These are phyloP conservation scores for Colletotrichum liaoningense DNA, from an alignment of 2,329 filamentous ascomycete species.

Conservation along the genomic window DNA sequence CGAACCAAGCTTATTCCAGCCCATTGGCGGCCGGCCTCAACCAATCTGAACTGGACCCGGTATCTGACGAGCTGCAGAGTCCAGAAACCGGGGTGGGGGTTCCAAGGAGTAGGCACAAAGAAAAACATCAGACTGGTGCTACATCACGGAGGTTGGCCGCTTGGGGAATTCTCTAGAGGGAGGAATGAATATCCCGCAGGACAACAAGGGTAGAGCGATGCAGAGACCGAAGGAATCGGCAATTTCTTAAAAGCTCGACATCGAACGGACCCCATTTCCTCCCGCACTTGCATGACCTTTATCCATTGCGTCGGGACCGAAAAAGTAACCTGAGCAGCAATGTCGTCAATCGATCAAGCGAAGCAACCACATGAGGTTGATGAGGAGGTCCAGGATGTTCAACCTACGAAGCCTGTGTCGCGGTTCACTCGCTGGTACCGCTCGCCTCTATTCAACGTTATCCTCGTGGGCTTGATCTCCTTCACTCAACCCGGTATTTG, in stretches of 20 bases:
- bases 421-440: conserved; percentile 52
- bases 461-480: conserved; percentile 54
- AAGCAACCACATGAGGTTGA: conserved; percentile 24
- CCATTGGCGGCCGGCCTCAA: neutral
- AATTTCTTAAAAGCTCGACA: neutral
- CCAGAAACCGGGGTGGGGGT: neutral
- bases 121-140: neutral
- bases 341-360: conserved; percentile 22
- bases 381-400: conserved; percentile 15
- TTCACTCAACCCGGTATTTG: conserved; percentile 61
- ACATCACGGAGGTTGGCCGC: conserved; percentile 16
- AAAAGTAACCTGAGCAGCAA: conserved; percentile 7
- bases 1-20: neutral
- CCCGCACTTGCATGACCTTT: conserved; percentile 23
- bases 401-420: conserved; percentile 40
- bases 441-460: conserved; percentile 58
- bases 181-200: neutral
- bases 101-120: neutral
- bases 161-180: neutral
- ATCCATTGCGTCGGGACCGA: conserved; percentile 11
- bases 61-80: conserved; percentile 3
- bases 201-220: neutral
- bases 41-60: conserved; percentile 3
- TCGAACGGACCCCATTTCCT: neutral
- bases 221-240: neutral